Percentiles rank a stretch among this genome's conserved stretches.
These are phyloP conservation scores for Erysiphe pulchra DNA, from an alignment of 2,329 filamentous ascomycete genomes.

Conservation along the genomic window DNA sequence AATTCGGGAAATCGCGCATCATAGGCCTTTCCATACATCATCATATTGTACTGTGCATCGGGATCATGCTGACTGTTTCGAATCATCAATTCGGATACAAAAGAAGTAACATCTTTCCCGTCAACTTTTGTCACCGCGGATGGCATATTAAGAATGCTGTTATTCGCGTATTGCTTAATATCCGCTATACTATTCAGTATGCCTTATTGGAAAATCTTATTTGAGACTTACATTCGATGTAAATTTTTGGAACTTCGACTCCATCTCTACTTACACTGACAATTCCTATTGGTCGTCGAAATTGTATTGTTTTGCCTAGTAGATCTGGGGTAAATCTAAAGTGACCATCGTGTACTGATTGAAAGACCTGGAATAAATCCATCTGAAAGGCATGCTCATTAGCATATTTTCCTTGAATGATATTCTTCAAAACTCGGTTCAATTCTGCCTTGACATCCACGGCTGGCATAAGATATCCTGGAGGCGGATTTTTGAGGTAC, in stretches of 20 bases:
- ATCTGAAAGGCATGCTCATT: constrained; percentile 27
- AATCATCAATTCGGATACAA: constrained; percentile 19
- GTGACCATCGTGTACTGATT: constrained; percentile 36
- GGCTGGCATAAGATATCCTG: constrained; percentile 20
- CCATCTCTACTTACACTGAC: constrained; percentile 36
- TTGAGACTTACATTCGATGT: constrained; percentile 18
- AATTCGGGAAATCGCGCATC: constrained; percentile 4
- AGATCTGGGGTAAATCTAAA: constrained; percentile 28
- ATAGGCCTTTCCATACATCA: constrained; percentile 14
- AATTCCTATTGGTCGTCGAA: constrained; percentile 20
- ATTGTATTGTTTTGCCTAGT: constrained; percentile 23
- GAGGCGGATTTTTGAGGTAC: constrained; percentile 23
- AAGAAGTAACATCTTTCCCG: constrained; percentile 22
- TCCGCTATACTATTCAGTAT: constrained; percentile 8
- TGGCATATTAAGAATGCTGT: constrained; percentile 14
- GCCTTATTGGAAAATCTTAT: background rate
- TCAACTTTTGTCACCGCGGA: constrained; percentile 28
- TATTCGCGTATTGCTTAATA: constrained; percentile 1
- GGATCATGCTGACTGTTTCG: constrained; percentile 14
- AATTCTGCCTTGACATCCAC: constrained; percentile 12
- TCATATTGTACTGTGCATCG: constrained; percentile 17
- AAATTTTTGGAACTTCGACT: constrained; percentile 26
- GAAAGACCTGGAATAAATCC: constrained; percentile 25
- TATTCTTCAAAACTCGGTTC: constrained; percentile 14
- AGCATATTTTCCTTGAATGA: constrained; percentile 4